phyloP scores from a whole-genome alignment of 805 yeast species.

The Metschnikowia kofuensis region DNA sequence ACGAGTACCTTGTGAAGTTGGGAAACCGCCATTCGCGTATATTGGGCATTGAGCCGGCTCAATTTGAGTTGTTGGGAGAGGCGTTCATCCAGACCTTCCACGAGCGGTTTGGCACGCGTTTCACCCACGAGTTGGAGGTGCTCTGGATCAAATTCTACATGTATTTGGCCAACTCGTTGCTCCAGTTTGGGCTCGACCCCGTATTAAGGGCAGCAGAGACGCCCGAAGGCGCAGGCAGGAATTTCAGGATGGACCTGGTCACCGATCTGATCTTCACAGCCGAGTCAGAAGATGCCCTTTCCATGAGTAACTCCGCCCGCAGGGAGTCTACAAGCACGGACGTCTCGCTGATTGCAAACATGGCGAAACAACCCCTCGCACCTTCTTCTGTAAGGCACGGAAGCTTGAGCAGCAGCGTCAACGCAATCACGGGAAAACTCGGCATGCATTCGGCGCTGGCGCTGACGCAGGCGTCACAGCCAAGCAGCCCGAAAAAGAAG shows the following conservation, averaged over 20 bases:
- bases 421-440: neutral
- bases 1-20: constrained; percentile 56
- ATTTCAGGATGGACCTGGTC: neutral
- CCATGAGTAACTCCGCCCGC: constrained; percentile 8
- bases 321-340: constrained; percentile 10
- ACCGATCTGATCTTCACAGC: constrained; percentile 10
- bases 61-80: constrained; percentile 70
- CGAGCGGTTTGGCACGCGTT: constrained; percentile 56
- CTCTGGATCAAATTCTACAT: constrained; percentile 71
- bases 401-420: neutral
- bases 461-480: neutral
- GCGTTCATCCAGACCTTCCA: constrained; percentile 66
- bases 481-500: constrained; percentile 6
- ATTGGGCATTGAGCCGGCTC: constrained; percentile 65
- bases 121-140: constrained; percentile 59
- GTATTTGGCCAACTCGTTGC: constrained; percentile 63
- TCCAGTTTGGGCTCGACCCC: constrained; percentile 61
- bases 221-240: neutral
- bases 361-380: neutral
- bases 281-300: constrained; percentile 10
- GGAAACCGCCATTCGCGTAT: constrained; percentile 78
- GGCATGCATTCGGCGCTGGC: neutral
- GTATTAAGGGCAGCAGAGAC: constrained; percentile 19
- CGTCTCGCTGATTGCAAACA: constrained; percentile 6
- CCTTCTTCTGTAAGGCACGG: neutral